phyloP scores from a whole-genome alignment of 805 yeast species.

The Hanseniaspora thailandica region DNA sequence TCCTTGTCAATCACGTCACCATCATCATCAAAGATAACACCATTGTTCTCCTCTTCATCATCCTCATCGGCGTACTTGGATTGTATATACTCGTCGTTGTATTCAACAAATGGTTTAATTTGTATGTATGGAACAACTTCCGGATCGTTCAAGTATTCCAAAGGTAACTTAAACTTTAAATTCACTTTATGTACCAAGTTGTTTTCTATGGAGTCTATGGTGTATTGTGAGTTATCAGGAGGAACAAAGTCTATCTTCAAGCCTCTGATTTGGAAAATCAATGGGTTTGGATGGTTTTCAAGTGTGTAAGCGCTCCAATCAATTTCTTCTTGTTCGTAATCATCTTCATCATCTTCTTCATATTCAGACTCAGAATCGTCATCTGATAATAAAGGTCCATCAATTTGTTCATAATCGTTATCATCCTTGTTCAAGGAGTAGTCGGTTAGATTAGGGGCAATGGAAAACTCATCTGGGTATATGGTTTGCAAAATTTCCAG shows the following conservation, averaged over 20 bases:
- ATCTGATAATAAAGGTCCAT: constrained; percentile 16
- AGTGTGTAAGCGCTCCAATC: not conserved
- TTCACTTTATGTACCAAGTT: constrained; percentile 4
- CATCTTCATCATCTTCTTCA: constrained; percentile 26
- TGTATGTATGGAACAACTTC: constrained; percentile 7
- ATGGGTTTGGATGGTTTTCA: constrained; percentile 14
- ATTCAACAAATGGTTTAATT: constrained; percentile 2
- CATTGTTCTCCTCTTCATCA: constrained; percentile 3
- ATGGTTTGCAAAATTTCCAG: constrained; percentile 80
- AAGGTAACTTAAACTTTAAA: constrained; percentile 5
- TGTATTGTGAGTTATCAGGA: constrained; percentile 13
- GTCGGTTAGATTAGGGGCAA: constrained; percentile 26
- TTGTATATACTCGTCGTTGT: constrained; percentile 8
- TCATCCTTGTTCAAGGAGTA: constrained; percentile 14
- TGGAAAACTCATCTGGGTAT: constrained; percentile 71
- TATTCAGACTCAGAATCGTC: constrained; percentile 24
- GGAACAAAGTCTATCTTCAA: constrained; percentile 12
- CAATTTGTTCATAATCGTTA: constrained; percentile 10
- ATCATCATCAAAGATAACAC: constrained; percentile 12
- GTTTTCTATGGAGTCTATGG: constrained; percentile 11
- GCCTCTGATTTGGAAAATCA: constrained; percentile 9
- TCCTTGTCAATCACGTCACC: constrained; percentile 14
- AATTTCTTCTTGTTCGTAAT: constrained; percentile 26
- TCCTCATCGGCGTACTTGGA: constrained; percentile 6
- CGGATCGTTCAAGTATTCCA: constrained; percentile 4